Evolutionary conservation across 73 alveolate genomes (phyloP).

Genomic region (Blepharisma japonicum): DNA sequence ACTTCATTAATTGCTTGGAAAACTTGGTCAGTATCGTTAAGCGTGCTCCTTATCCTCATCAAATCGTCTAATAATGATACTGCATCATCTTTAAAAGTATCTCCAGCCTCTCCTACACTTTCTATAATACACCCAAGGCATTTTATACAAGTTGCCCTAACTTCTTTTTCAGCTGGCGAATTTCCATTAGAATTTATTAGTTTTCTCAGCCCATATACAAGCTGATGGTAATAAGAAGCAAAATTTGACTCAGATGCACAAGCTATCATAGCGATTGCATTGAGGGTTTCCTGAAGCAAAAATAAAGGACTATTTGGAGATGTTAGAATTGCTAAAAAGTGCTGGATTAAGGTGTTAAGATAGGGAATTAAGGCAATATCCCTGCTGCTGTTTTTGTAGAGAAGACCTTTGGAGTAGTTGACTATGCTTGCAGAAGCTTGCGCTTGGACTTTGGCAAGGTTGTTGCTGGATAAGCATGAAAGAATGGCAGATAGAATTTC

Average conservation of each 20-base stretch:
- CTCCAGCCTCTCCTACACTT: not conserved
- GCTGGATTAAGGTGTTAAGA: not conserved
- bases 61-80: not conserved
- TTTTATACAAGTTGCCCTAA: conserved; percentile 16
- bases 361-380: not conserved
- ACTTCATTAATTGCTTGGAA: conserved; percentile 16
- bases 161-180: conserved; percentile 17
- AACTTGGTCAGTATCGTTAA: not conserved
- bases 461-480: not conserved
- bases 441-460: not conserved
- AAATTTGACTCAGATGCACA: not conserved
- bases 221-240: not conserved
- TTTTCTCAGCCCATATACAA: not conserved
- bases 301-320: too few species aligned
- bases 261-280: not conserved
- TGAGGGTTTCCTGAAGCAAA: not conserved
- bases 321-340: too few species aligned
- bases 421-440: not conserved
- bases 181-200: not conserved
- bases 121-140: conserved; percentile 11
- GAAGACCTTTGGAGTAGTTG: not conserved
- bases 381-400: not conserved
- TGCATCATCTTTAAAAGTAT: not conserved
- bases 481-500: not conserved
- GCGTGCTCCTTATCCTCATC: not conserved